Base-by-base conservation (phyloP, 1,139 yeast genomes). In the Suhomyces chickasaworum region DNA sequence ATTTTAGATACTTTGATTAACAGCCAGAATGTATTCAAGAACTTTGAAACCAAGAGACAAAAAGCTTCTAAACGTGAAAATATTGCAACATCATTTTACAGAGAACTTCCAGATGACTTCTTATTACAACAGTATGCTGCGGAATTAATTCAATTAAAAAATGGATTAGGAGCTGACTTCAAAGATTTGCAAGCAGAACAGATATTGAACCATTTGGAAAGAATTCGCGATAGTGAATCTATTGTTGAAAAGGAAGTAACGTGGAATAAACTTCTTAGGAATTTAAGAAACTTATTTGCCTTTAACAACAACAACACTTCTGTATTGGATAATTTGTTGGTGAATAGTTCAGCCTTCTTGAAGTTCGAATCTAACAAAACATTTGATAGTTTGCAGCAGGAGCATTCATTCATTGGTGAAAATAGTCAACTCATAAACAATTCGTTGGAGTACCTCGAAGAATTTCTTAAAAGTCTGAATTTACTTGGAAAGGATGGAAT, bases 61-160 rank as follows among this genome's bases (percentile, higher is more conserved):
- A 49, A 39, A 32, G 27, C 17, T 20, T 18, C 15, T 15, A 15
- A 32, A 6, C 9, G 8, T 10, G 22, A 17, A 10, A 16, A 34
- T 18, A 13, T 4, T 18, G 7, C 27, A 3, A 7, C 37, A 6
- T 29, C 31, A 3, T 29, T 30, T 3, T 72, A 72, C 46, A 61
- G 47, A 21, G 77, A 72, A 47, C 48, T 73, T 7, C 78, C 78
- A 1, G 75, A 70, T 37, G 65, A 64, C 44, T 66, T 72, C 52
- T 46, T 49, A 12, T 56, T 74, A 37, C 71, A 73, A 29, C 74
- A 74, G 35, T 74, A 59, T 47, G 46, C 56, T 16, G 52, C 53
- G 16, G 78, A 73, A 48, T 61, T 74, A 32, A 50, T 50, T n/a
- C 60, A 62, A 34, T 53, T 74, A 23, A 64, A 58, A 42, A 44